Percentiles rank a stretch among this genome's conserved stretches.
These are phyloP conservation scores for Takashimella koratensis DNA, from an alignment of 1,284 basidiomycete genomes.

Conservation along the genomic window DNA sequence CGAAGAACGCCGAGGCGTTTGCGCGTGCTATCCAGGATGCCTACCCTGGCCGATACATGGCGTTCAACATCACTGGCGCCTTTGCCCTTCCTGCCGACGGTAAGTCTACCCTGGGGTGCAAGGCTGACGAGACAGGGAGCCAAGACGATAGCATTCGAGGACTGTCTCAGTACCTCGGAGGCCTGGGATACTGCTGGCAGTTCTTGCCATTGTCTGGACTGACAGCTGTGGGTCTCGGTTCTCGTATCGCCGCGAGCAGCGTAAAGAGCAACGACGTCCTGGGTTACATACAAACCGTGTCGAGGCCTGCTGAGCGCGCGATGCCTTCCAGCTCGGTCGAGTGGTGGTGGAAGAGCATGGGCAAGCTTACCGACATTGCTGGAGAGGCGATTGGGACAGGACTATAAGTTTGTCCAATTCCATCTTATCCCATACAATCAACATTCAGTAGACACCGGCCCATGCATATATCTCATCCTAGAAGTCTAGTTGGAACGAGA, in stretches of 20 bases:
- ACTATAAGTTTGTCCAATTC: no score
- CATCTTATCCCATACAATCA: no score
- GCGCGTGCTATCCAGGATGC: conserved; percentile 8
- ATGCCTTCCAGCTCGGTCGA: conserved; percentile 7
- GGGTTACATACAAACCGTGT: conserved; percentile 7
- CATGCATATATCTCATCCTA: no score
- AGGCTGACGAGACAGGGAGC: conserved; percentile 1
- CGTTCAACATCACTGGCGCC: conserved; percentile 10
- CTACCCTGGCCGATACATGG: conserved; percentile 17
- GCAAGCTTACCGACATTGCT: conserved; percentile 11
- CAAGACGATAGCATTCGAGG: conserved; percentile 8
- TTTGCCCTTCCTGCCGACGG: neutral
- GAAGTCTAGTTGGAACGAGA: neutral
- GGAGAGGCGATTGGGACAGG: conserved; percentile 1
- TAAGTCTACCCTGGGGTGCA: neutral
- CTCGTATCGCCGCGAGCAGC: conserved; percentile 4
- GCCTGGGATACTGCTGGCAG: conserved; percentile 15
- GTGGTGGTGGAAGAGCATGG: conserved; percentile 20
- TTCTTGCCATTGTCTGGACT: conserved; percentile 11
- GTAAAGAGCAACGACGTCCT: conserved; percentile 10
- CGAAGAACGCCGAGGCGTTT: conserved; percentile 6
- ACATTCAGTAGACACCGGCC: no score
- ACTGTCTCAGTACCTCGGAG: conserved; percentile 5
- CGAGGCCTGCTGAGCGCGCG: conserved; percentile 6
- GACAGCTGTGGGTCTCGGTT: conserved; percentile 5